These are phyloP conservation scores for Teratosphaeria gauchensis DNA, from an alignment of 2,329 filamentous ascomycete species.

Conservation along the genomic window DNA sequence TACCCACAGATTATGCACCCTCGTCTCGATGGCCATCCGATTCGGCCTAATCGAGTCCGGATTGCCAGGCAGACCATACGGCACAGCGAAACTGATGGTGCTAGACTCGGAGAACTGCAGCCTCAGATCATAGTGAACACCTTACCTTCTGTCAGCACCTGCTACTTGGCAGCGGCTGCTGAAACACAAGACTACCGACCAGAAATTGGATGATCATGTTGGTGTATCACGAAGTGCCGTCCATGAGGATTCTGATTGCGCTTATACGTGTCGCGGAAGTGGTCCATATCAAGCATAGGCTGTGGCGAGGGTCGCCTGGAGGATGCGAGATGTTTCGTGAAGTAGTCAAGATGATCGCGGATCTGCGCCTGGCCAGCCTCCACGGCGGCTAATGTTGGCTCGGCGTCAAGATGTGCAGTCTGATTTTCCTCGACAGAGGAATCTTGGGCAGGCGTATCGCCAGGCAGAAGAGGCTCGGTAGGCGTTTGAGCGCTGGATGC, in stretches of 20 bases:
- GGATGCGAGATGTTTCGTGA: conserved; percentile 33
- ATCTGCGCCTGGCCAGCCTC: conserved; percentile 43
- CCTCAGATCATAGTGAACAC: conserved; percentile 49
- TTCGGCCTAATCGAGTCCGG: conserved; percentile 30
- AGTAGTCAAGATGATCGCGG: conserved; percentile 40
- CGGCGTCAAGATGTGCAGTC: neutral
- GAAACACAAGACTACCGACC: conserved; percentile 46
- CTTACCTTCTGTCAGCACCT: conserved; percentile 15
- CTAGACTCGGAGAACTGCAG: conserved; percentile 60
- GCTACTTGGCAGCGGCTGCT: neutral
- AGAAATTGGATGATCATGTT: conserved; percentile 63
- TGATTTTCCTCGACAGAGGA: neutral
- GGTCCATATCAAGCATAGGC: conserved; percentile 31
- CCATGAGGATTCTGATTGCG: conserved; percentile 38
- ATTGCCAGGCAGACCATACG: conserved; percentile 36
- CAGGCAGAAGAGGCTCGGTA: neutral
- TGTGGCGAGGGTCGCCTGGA: conserved; percentile 15
- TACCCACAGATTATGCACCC: conserved; percentile 36
- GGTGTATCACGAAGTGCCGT: conserved; percentile 56
- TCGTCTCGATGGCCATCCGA: conserved; percentile 36
- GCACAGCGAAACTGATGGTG: conserved; percentile 48
- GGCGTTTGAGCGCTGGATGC: conserved; percentile 2
- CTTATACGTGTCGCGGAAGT: conserved; percentile 39
- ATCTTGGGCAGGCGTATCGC: neutral
- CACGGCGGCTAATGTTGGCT: conserved; percentile 32